Percentiles rank a stretch among this genome's conserved stretches.
These are phyloP conservation scores for Fusarium floridanum DNA, from an alignment of 2,329 filamentous ascomycete species.

Conservation along the genomic window DNA sequence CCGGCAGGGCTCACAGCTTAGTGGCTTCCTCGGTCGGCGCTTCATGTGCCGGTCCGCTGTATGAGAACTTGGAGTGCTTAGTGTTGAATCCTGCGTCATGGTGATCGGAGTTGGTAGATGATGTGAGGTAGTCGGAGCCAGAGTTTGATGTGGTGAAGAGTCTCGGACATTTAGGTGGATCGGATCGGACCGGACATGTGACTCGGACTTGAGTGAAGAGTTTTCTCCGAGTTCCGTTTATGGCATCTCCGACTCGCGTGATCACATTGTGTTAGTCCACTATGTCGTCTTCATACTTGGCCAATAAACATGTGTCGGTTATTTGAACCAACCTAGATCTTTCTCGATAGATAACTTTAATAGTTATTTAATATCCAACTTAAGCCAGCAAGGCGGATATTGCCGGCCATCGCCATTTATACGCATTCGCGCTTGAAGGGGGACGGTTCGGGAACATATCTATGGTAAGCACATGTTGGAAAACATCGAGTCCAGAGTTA, in stretches of 20 bases:
- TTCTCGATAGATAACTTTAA: no score
- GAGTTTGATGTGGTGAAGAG: not conserved
- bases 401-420: no score
- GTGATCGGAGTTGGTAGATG: not conserved
- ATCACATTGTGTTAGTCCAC: no score
- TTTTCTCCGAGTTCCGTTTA: not conserved
- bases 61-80: not conserved
- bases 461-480: not conserved
- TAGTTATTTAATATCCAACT: no score
- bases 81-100: not conserved
- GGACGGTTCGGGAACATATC: no score
- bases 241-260: not conserved
- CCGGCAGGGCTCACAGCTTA: slow-evolving; percentile 31
- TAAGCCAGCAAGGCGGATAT: no score
- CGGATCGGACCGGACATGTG: not conserved
- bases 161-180: not conserved
- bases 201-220: not conserved
- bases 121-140: not conserved
- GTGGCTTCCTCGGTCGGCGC: slow-evolving; percentile 14
- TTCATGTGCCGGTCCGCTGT: not conserved
- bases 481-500: slow-evolving; percentile 3
- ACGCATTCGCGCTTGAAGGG: no score
- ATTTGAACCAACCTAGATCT: no score
- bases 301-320: no score
- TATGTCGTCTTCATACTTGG: no score